Evolutionary conservation across 2,329 filamentous ascomycete genomes (phyloP).

Genomic region (Beauveria scarabaeidicola): DNA sequence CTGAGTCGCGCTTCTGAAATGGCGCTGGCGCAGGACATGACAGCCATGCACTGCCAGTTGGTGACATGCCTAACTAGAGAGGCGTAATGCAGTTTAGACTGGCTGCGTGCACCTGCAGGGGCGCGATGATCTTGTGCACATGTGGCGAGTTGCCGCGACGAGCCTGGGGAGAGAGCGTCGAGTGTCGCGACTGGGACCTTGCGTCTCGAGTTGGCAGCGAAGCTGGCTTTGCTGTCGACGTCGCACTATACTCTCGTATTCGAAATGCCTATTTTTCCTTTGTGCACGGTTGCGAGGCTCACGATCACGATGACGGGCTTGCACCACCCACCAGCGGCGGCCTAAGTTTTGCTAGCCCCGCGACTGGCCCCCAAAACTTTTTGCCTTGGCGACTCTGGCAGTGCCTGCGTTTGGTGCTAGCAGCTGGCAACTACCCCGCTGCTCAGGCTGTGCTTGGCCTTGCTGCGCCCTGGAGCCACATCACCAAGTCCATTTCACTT

Average conservation of each 20-base stretch:
- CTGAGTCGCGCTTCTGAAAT: not conserved
- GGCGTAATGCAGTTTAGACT: not conserved
- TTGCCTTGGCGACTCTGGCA: not conserved
- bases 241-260: not conserved
- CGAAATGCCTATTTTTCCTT: not conserved
- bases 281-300: not conserved
- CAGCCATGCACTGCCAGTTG: not conserved
- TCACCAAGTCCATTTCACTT: not conserved
- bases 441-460: conserved; percentile 5
- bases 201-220: no score
- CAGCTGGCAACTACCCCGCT: conserved; percentile 6
- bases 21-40: conserved; percentile 1
- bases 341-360: conserved; percentile 2
- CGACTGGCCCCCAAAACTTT: not conserved
- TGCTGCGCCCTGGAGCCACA: conserved; percentile 5
- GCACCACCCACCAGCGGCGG: not conserved
- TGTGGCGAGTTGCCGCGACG: not conserved
- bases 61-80: not conserved
- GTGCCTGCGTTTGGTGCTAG: not conserved
- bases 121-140: not conserved
- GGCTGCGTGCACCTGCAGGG: not conserved
- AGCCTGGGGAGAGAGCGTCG: not conserved
- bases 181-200: not conserved
- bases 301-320: no score
- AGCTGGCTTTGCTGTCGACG: not conserved